Conservation (phyloP, 352 stramenopile genomes). For the Phytophthora agathidicida region DNA sequence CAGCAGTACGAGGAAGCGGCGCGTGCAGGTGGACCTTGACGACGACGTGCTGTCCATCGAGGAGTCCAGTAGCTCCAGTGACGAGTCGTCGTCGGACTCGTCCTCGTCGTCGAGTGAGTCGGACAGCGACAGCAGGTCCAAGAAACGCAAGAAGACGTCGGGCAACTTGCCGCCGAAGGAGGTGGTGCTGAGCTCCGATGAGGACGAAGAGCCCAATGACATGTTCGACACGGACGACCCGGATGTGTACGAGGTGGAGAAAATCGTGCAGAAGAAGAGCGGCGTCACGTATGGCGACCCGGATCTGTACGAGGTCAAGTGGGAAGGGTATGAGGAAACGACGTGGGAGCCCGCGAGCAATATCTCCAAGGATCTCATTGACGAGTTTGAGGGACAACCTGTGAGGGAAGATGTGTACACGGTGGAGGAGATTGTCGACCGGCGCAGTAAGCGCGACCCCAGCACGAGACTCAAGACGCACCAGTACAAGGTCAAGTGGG, state of each 20-base stretch:
- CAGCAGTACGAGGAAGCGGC: slow-evolving; percentile 23
- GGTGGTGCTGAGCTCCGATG: slow-evolving; percentile 70
- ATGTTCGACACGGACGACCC: slow-evolving; percentile 82
- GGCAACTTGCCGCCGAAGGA: slow-evolving; percentile 68
- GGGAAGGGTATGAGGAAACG: slow-evolving; percentile 80
- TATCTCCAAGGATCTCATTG: slow-evolving; percentile 81
- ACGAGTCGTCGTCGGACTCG: slow-evolving; percentile 30
- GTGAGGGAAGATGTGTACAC: slow-evolving; percentile 83
- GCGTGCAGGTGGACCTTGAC: slow-evolving; percentile 36
- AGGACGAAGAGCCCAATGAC: slow-evolving; percentile 74
- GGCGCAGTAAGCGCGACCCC: slow-evolving; percentile 68
- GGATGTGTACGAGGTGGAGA: slow-evolving; percentile 85
- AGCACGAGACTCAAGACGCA: slow-evolving; percentile 72
- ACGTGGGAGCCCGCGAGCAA: slow-evolving; percentile 82
- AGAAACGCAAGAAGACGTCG: slow-evolving; percentile 41
- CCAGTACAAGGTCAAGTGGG: slow-evolving; percentile 88
- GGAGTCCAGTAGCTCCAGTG: slow-evolving; percentile 33
- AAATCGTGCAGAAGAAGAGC: slow-evolving; percentile 64
- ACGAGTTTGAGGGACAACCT: slow-evolving; percentile 76
- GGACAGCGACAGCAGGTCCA: slow-evolving; percentile 36
- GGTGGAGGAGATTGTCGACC: slow-evolving; percentile 75
- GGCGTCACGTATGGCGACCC: slow-evolving; percentile 52
- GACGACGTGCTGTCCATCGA: slow-evolving; percentile 40
- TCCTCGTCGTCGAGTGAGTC: slow-evolving; percentile 42
- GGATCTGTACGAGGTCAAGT: slow-evolving; percentile 84